phyloP scores from a whole-genome alignment of 2,329 filamentous ascomycete species.

The Scytalidium sp. region DNA sequence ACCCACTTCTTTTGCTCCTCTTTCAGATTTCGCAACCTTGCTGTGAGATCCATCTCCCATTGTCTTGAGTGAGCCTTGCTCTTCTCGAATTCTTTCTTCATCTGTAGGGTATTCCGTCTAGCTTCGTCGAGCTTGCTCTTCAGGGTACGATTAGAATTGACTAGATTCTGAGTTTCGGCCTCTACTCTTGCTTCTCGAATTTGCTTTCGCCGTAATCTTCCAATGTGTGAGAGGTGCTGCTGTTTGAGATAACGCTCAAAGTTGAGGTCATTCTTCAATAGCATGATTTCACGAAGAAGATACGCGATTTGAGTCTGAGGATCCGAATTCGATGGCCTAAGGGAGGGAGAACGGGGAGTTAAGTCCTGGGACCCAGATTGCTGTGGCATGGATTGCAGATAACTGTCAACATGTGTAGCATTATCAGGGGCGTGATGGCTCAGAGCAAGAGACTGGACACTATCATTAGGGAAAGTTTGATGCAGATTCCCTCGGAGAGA shows the following conservation, averaged over 20 bases:
- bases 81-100: conserved; percentile 69
- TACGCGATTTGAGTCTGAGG: conserved; percentile 43
- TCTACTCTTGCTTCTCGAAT: conserved; percentile 75
- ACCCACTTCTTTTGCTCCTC: conserved; percentile 69
- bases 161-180: conserved; percentile 77
- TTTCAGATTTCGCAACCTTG: conserved; percentile 62
- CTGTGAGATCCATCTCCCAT: conserved; percentile 69
- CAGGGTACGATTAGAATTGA: conserved; percentile 72
- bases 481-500: conserved; percentile 53
- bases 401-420: conserved; percentile 22
- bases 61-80: conserved; percentile 72
- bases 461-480: conserved; percentile 55
- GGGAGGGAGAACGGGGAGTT: conserved; percentile 22
- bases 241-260: conserved; percentile 83
- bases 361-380: conserved; percentile 13
- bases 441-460: conserved; percentile 39
- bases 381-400: conserved; percentile 18
- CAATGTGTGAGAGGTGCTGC: conserved; percentile 79
- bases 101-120: conserved; percentile 65
- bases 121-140: conserved; percentile 72
- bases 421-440: conserved; percentile 19
- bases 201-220: conserved; percentile 70
- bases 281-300: conserved; percentile 70
- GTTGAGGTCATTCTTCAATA: conserved; percentile 76
- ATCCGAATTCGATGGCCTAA: conserved; percentile 18